Percentiles rank a stretch among this genome's conserved stretches.
phyloP scores from a whole-genome alignment of 1,139 yeast species.

The Hyphopichia buzzinii region DNA sequence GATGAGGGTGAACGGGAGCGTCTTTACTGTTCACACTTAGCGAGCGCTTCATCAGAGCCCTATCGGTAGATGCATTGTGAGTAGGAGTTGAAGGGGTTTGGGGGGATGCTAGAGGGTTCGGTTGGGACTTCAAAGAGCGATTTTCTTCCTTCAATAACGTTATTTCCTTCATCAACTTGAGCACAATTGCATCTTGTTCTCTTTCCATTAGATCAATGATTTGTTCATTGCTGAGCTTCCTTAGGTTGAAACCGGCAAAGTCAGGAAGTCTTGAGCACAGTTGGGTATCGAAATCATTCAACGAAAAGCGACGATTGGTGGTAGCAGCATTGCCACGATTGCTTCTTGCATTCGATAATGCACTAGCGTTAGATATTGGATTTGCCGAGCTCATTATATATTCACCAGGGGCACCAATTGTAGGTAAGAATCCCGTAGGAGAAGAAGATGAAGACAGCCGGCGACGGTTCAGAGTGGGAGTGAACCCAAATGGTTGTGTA shows the following conservation, averaged over 20 bases:
- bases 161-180: slow-evolving; percentile 57
- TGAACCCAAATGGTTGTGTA: neutral
- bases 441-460: neutral
- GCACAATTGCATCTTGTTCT: slow-evolving; percentile 66
- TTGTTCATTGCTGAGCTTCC: slow-evolving; percentile 34
- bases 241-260: slow-evolving; percentile 1
- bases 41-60: neutral
- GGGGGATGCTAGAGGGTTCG: slow-evolving; percentile 1
- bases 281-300: slow-evolving; percentile 6
- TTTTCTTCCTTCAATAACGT: slow-evolving; percentile 52
- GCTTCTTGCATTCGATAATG: slow-evolving; percentile 6
- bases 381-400: neutral
- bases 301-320: slow-evolving; percentile 5
- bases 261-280: neutral
- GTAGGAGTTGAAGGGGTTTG: neutral
- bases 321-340: slow-evolving; percentile 4
- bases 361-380: neutral
- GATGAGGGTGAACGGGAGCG: neutral
- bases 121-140: slow-evolving; percentile 21
- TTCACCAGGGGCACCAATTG: neutral
- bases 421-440: neutral
- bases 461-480: neutral
- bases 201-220: slow-evolving; percentile 63
- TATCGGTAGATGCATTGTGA: neutral
- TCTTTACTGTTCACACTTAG: neutral